Conservation (phyloP, 768 basidiomycete genomes). For the Kwoniella dendrophila region DNA sequence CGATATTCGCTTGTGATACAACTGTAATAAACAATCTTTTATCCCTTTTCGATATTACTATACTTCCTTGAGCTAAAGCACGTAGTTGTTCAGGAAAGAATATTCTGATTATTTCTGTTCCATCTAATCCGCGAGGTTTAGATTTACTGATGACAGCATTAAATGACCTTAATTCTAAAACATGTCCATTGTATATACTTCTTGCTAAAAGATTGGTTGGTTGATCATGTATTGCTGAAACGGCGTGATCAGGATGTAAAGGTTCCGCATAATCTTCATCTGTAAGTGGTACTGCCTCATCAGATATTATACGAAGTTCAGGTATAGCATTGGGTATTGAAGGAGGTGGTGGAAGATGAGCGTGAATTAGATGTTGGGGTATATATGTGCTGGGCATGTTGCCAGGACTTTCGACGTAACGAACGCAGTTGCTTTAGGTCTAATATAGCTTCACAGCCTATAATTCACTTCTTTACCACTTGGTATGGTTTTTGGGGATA, state of each 20-base stretch:
- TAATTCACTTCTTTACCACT: too few relatives aligned
- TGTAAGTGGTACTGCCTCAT: slow-evolving; percentile 27
- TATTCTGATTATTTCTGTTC: slow-evolving; percentile 39
- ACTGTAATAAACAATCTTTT: slow-evolving; percentile 37
- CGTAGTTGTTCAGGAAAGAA: slow-evolving; percentile 43
- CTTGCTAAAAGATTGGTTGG: slow-evolving; percentile 39
- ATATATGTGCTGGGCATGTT: slow-evolving; percentile 39
- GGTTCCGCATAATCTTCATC: slow-evolving; percentile 24
- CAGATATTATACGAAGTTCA: slow-evolving; percentile 31
- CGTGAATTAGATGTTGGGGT: slow-evolving; percentile 47
- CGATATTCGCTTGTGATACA: slow-evolving; percentile 32
- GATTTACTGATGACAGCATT: slow-evolving; percentile 12
- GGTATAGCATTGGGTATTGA: slow-evolving; percentile 41
- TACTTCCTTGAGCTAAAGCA: slow-evolving; percentile 31
- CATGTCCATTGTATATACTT: slow-evolving; percentile 45
- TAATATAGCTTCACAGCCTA: too few relatives aligned
- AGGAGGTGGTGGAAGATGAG: slow-evolving; percentile 46
- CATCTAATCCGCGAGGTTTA: slow-evolving; percentile 10
- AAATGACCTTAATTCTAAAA: slow-evolving; percentile 43
- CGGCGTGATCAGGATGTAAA: slow-evolving; percentile 49
- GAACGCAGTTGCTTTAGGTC: neutral
- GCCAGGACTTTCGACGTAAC: neutral
- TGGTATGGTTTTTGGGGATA: too few relatives aligned
- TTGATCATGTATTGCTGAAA: slow-evolving; percentile 34
- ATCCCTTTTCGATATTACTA: slow-evolving; percentile 24